Evolutionary conservation across 352 stramenopile species (phyloP), one percentile per base, ranked within the genome.

Genomic region (Peronospora belbahrii): DNA sequence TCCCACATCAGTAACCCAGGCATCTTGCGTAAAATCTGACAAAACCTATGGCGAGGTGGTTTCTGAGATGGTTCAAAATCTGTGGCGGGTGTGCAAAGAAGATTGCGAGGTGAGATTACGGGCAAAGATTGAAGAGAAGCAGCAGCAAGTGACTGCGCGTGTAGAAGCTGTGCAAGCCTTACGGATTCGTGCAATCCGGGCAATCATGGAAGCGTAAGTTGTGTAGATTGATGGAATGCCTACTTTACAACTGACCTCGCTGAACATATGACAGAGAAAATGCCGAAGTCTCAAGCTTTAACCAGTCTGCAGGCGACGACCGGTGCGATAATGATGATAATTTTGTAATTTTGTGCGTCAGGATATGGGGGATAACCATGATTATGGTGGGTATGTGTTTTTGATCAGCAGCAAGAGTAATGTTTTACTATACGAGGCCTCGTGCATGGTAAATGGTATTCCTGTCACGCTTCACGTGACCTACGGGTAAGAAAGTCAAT

Each of bases 101-200:
- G 70, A 82, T 15, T 81, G 73, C 35, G 68, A 84, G 6, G 23
- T 49, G 2, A 82, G 72, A 46, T 58, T 90, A 10, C 63, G 65
- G 20, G 52, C 56, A 5, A 93, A 90, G 59, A 83, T 90, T 48
- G 63, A 76, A n/a, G 81, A 93, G 34, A 93, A 93, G 46, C 55
- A 82, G 37, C 56, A 70, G 24, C 81, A 93, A 55, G 75, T 93
- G 17, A 68, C 65, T 11, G 52, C 57, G 18, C 72, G 79, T 1
- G 78, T 80, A 6, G 65, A 86, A 33, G 59, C 66, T 6, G 76
- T 76, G 6, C 75, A 86, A 51, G 43, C 52, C n/a, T 68, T 93
- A 34, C 74, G 78, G 2, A 48, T 55, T 10, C 65, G 65, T 0
- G 81, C 73, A 13, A 67, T 93, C 33, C 51, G 59, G 18, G 37